phyloP scores from a whole-genome alignment of 2,329 filamentous ascomycete species.

The Huntiella abstrusa region DNA sequence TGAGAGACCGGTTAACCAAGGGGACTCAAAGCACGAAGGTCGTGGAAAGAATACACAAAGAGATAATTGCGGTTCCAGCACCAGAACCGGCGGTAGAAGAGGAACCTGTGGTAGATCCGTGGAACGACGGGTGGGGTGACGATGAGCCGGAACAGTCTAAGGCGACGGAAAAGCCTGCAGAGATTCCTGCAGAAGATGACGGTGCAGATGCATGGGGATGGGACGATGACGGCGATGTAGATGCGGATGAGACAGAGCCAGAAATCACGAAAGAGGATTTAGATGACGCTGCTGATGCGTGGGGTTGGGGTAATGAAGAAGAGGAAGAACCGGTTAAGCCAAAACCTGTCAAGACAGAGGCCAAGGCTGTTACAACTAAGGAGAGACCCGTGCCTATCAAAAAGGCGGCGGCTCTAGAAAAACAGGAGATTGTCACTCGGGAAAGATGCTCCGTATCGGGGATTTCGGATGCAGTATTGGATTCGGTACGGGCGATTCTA shows the following conservation, averaged over 20 bases:
- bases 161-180: conserved; percentile 14
- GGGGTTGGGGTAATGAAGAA: conserved; percentile 71
- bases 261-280: conserved; percentile 16
- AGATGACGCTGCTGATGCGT: conserved; percentile 45
- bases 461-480: conserved; percentile 61
- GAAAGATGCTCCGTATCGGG: conserved; percentile 82
- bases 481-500: conserved; percentile 39
- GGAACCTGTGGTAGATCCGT: conserved; percentile 33
- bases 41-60: conserved; percentile 72
- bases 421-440: conserved; percentile 54
- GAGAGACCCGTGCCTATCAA: conserved; percentile 15
- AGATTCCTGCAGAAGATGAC: conserved; percentile 21
- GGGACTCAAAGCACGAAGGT: conserved; percentile 45
- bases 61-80: conserved; percentile 45
- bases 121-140: conserved; percentile 67
- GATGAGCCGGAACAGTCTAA: conserved; percentile 21
- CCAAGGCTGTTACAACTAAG: conserved; percentile 8
- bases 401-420: conserved; percentile 12
- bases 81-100: conserved; percentile 30
- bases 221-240: conserved; percentile 38
- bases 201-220: conserved; percentile 64
- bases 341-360: neutral
- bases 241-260: conserved; percentile 5
- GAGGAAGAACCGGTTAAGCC: conserved; percentile 14
- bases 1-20: conserved; percentile 47